Evolutionary conservation across 2,329 filamentous ascomycete species (phyloP), one percentile per base, ranked within the genome.

Genomic region (Trichophyton schoenleinii): DNA sequence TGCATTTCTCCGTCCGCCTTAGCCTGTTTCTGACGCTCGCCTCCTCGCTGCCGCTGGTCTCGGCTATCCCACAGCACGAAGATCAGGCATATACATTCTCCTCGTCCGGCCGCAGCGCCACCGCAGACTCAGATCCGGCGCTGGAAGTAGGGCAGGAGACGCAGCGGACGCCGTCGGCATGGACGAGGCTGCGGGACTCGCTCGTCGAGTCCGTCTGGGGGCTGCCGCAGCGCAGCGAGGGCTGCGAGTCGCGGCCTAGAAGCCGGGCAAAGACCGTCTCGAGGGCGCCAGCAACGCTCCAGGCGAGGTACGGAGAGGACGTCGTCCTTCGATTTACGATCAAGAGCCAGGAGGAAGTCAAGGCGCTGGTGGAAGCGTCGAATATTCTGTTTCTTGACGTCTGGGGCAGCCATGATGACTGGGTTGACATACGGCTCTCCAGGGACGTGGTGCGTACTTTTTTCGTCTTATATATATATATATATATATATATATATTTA

Each of bases 271-370:
- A 69, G 20, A 61, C 63, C n/a, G 66, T 66, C 11, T 60, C 57
- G 28, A 63, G 66, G 18, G 70, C 72, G 1, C 75, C 77, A 1
- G 66, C 72, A 15, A 75, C 70, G 60, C 70, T 75, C 31, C 70
- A 74, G 34, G 75, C 79, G 36, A 76, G 78, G 63, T 96, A 96
- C 71, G 83, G 84, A 64, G 83, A 87, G 64, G 86, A 96, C 73
- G 80, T 96, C n/a, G 90, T 99, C 15, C 77, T 97, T 64, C 86
- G 94, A 44, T 96, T 97, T 80, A 89, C 69, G 77, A 62, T 96
- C 61, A 85, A 81, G 64, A 85, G 82, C 28, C 73, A 79, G 2
- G 80, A 84, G 20, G 88, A 95, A 69, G 86, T 88, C 62, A 74
- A 77, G 38, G 86, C 86, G 1, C 77, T 96, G 61, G 81, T 85